These are phyloP conservation scores for Lactifluus pinguis DNA, from an alignment of 768 basidiomycete genomes.

Conservation along the genomic window DNA sequence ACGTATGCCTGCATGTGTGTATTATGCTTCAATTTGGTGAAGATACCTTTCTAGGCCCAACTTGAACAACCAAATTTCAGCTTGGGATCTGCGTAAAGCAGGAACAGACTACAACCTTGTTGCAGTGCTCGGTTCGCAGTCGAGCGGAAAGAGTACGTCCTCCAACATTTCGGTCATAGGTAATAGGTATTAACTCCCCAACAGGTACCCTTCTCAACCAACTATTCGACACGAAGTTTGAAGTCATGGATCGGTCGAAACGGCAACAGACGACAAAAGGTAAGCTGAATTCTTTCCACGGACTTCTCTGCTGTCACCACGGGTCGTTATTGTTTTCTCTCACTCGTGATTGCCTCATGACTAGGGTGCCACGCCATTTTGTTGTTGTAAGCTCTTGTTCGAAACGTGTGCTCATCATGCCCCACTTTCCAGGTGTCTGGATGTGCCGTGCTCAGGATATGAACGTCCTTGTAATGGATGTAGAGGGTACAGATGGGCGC, in stretches of 20 bases:
- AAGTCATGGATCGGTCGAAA: conserved; percentile 93
- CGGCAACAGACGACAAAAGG: conserved; percentile 98
- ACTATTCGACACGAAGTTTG: conserved; percentile 93
- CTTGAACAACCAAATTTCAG: conserved; percentile 62
- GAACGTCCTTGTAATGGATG: conserved; percentile 97
- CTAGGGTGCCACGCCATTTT: background rate
- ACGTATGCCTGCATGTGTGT: conserved; percentile 48
- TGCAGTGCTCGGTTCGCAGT: conserved; percentile 94
- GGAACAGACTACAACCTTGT: conserved; percentile 97
- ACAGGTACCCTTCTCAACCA: conserved; percentile 91
- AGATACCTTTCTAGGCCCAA: conserved; percentile 37
- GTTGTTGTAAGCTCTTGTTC: background rate
- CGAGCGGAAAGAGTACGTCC: conserved; percentile 83
- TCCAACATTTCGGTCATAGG: background rate
- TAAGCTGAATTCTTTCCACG: conserved; percentile 24
- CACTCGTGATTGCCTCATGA: background rate
- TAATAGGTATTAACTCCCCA: background rate
- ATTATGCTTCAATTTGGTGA: conserved; percentile 4
- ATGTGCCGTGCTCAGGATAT: conserved; percentile 87
- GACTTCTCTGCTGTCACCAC: too few species aligned
- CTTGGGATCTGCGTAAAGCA: conserved; percentile 82
- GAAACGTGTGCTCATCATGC: background rate
- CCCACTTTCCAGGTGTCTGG: conserved; percentile 75
- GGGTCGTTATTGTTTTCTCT: background rate
- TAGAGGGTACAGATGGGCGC: conserved; percentile 96